These are phyloP conservation scores for Nicotiana obtusifolia DNA, from an alignment of 257 asterid species.

Conservation along the genomic window DNA sequence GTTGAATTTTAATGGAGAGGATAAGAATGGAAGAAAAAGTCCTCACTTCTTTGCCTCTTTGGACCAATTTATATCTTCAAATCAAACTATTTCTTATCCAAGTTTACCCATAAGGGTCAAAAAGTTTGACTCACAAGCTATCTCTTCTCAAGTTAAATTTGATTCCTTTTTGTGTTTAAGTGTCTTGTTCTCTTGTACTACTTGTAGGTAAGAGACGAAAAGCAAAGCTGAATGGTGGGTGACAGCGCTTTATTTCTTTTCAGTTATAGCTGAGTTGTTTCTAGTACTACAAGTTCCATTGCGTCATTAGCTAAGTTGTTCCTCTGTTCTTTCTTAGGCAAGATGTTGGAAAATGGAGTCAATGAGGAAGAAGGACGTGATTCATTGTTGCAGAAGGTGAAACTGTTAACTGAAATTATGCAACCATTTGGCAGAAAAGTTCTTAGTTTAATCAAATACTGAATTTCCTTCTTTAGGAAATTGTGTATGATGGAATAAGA, in stretches of 20 bases:
- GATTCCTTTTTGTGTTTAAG: not conserved
- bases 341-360: not conserved
- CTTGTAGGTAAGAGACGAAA: not conserved
- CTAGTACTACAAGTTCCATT: not conserved
- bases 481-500: not conserved
- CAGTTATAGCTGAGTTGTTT: not conserved
- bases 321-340: not conserved
- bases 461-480: not conserved
- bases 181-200: not conserved
- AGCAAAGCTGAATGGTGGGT: not conserved
- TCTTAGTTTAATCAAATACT: not conserved
- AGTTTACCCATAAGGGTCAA: not conserved
- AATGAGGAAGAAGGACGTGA: not conserved
- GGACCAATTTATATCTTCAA: not conserved
- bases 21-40: not conserved
- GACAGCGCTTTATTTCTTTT: not conserved
- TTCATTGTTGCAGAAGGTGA: constrained; percentile 1
- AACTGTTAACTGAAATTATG: not conserved
- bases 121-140: not conserved
- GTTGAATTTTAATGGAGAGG: not conserved
- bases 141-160: not conserved
- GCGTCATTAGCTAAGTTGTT: not conserved
- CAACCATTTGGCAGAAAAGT: not conserved
- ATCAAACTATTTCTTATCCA: not conserved
- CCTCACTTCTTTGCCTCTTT: not conserved